Percentiles rank a stretch among this genome's conserved stretches.
phyloP scores from a whole-genome alignment of 805 yeast genomes.

The Candida stauntonica region DNA sequence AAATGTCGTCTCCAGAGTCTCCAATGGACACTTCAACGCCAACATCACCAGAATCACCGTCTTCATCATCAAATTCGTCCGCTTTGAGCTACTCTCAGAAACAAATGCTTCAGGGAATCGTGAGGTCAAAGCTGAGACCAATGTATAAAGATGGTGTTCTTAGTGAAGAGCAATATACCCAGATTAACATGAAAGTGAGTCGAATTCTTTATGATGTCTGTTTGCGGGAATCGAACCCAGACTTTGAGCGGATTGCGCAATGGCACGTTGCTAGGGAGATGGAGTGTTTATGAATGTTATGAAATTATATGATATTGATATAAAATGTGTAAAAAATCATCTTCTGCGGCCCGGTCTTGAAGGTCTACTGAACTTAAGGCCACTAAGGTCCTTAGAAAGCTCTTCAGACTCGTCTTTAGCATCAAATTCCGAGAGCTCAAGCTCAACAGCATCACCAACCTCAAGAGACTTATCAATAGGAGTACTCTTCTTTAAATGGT shows the following conservation, averaged over 20 bases:
- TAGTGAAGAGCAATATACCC: constrained; percentile 45
- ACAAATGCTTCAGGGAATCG: constrained; percentile 49
- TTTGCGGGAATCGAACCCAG: constrained; percentile 8
- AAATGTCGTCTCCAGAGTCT: constrained; percentile 14
- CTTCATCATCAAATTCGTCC: no score
- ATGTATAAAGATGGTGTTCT: constrained; percentile 37
- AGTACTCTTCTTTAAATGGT: constrained; percentile 38
- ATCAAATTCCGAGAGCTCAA: constrained; percentile 50
- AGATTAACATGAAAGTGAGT: constrained; percentile 59
- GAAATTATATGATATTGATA: no score
- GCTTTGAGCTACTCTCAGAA: constrained; percentile 42
- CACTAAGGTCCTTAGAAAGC: constrained; percentile 9
- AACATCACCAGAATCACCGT: constrained; percentile 14
- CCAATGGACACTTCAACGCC: constrained; percentile 9
- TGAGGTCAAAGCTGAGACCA: constrained; percentile 49
- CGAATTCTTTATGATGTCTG: constrained; percentile 47
- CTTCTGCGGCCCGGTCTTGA: constrained; percentile 63
- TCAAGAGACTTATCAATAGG: constrained; percentile 46
- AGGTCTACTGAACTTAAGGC: constrained; percentile 52
- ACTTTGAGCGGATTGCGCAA: constrained; percentile 21
- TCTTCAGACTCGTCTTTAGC: constrained; percentile 18
- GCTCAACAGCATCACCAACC: constrained; percentile 68
- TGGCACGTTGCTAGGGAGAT: constrained; percentile 7
- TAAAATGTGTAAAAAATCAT: no score
- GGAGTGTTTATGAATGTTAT: constrained; percentile 1